Percentiles rank a stretch among this genome's conserved stretches.
These are phyloP conservation scores for Lasiosphaeria hispida DNA, from an alignment of 495 filamentous ascomycete genomes.

Conservation along the genomic window DNA sequence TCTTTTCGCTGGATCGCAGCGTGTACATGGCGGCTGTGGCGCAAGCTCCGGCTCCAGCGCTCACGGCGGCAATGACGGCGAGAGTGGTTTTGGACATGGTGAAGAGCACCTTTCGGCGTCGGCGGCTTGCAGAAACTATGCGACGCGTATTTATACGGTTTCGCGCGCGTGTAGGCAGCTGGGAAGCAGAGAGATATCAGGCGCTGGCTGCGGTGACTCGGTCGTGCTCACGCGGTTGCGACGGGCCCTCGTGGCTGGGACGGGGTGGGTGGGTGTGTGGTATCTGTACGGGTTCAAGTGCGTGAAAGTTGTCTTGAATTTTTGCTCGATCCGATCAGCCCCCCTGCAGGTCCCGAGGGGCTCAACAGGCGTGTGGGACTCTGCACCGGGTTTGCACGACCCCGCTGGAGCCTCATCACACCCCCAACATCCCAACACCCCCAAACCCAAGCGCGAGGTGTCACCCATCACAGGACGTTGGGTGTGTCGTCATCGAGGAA, in stretches of 20 bases:
- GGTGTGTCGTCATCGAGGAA: neutral
- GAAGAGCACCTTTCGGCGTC: constrained; percentile 12
- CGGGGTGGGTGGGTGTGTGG: constrained; percentile 9
- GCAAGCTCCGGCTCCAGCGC: constrained; percentile 84
- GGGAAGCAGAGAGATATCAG: constrained; percentile 4
- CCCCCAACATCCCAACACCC: neutral
- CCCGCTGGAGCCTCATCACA: constrained; percentile 4
- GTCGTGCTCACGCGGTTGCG: constrained; percentile 2
- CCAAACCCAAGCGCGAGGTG: no score
- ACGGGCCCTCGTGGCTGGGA: constrained; percentile 7
- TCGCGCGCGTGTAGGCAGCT: neutral
- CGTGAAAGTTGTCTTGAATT: neutral
- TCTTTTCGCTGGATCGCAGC: constrained; percentile 51
- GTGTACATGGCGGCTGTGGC: constrained; percentile 73
- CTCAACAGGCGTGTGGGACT: neutral
- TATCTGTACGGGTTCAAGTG: neutral
- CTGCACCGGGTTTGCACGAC: neutral
- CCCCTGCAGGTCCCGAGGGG: constrained; percentile 1
- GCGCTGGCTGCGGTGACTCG: constrained; percentile 12
- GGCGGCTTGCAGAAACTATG: constrained; percentile 6
- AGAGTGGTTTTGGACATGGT: constrained; percentile 85
- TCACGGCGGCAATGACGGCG: constrained; percentile 82
- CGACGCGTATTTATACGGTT: constrained; percentile 25
- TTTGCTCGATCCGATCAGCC: neutral
- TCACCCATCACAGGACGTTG: no score